Evolutionary conservation across 2,329 filamentous ascomycete genomes (phyloP), one percentile per base, ranked within the genome.

Genomic region (Gyromitra esculenta): DNA sequence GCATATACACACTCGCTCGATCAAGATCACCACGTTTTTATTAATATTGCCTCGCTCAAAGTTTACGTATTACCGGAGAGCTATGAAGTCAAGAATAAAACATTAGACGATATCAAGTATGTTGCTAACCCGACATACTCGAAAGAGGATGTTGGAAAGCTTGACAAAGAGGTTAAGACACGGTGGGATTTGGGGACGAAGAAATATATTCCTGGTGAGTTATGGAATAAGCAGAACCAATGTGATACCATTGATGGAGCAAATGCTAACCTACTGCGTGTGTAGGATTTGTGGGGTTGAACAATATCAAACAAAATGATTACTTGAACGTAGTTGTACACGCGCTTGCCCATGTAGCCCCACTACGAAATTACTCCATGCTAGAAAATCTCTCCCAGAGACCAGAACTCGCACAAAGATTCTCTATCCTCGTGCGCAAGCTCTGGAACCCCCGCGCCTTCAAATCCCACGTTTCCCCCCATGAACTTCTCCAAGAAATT

Each of bases 221-320:
- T 11, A 6, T 25, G 11, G 7, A 84, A 85, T 31, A 81, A 80
- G 80, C 11, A 50, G 35, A 15, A 57, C 31, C 21, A 25, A 1
- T 25, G 25, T 35, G 39, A 11, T 45, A 66, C 59, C 37, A 63
- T 76, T 39, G 60, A 39, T 48, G 31, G 21, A 71, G 59, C 39
- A 35, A 39, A 56, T 41, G 1, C 74, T 79, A 6, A 76, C 67
- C 73, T n/a, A 9, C 69, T 67, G 35, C 13, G 69, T 85, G 85
- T 25, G 35, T 45, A 77, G 77, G 96, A 5, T 99, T 94, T 83
- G 93, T 99, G 77, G 96, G 96, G 80, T 96, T 99, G 92, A 99
- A 99, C 87, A 99, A 99, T 85, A 97, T 99, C 87, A 99, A 99
- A 84, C 93, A 96, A 75, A 99, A 99, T 85, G 96, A 99, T 86